Evolutionary conservation across 2,329 filamentous ascomycete species (phyloP).

Genomic region (Alternaria dauci): DNA sequence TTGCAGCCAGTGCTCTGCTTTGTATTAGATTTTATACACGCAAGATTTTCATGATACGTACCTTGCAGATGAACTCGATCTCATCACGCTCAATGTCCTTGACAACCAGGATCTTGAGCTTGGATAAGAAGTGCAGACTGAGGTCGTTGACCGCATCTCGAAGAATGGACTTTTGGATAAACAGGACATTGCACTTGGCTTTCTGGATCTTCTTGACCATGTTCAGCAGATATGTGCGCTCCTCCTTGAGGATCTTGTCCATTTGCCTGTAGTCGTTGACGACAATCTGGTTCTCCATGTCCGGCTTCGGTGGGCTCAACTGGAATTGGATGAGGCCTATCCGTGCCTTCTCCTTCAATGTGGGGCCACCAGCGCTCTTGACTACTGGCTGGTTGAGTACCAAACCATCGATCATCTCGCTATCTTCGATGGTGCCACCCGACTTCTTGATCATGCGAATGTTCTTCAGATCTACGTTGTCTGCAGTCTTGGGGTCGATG

Average conservation of each 20-base stretch:
- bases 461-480: constrained; percentile 96
- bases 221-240: constrained; percentile 96
- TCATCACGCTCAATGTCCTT: constrained; percentile 99
- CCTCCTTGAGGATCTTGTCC: constrained; percentile 99
- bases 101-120: constrained; percentile 92
- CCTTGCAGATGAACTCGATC: constrained; percentile 98
- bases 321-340: constrained; percentile 99
- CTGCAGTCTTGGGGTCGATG: constrained; percentile 92
- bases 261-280: constrained; percentile 99
- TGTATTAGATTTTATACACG: constrained; percentile 7
- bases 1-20: constrained; percentile 89
- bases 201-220: constrained; percentile 99
- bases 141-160: constrained; percentile 98
- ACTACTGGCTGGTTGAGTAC: constrained; percentile 92
- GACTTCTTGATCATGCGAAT: constrained; percentile 98
- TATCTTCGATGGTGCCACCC: constrained; percentile 97
- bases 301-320: constrained; percentile 95
- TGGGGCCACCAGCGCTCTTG: constrained; percentile 90
- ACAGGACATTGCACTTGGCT: constrained; percentile 97
- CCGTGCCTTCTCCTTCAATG: constrained; percentile 94
- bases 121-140: constrained; percentile 95
- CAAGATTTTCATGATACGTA: constrained; percentile 26
- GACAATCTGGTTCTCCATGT: constrained; percentile 99
- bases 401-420: constrained; percentile 93
- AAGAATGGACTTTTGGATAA: constrained; percentile 98